Base-by-base conservation (phyloP, 768 basidiomycete species). In the Tricholomella constricta region DNA sequence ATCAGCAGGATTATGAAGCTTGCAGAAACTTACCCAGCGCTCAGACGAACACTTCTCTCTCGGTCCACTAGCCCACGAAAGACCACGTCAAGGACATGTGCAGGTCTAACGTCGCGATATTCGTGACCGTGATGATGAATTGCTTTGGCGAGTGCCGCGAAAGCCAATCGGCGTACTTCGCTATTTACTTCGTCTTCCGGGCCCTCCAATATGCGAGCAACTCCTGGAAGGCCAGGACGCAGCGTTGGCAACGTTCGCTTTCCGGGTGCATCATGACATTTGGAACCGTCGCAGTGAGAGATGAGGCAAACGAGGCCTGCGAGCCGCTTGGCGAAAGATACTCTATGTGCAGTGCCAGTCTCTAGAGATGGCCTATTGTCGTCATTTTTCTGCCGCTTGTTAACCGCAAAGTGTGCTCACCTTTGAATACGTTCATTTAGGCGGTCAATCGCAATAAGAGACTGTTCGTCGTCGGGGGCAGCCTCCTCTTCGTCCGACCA, bases 401-500 rank as follows among this genome's bases (percentile, higher is more conserved):
- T 32, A 19, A 26, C 6, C 26, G 19, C 20, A 27, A 6, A 9
- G 4, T 2, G 20, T 2, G 60, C 63, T 10, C 53, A 73, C 83
- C 75, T 72, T 61, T 69, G 71, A 56, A 80, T 79, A 48, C 73
- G 66, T 2, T 62, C 67, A 29, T 65, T 68, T 14, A 88, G 62
- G 37, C 80, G 76, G n/a, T 72, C 64, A 1, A 88, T 56, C 5
- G 78, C 77, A 27, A 75, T 73, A 27, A 65, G 53, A 19, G 73
- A 71, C 41, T 78, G 80, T 15, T 77, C 65, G 5, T 65, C 59
- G 34, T 81, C 76, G 2, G 72, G 58, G 17, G 78, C 61, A 8
- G 62, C 65, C 37, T 73, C 71, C 42, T 83, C 82, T 42, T 80
- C 78, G 22, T 80, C 79, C 76, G 80, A 82, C 85, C 83, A 86